Evolutionary conservation across 768 basidiomycete genomes (phyloP), one percentile per base, ranked within the genome.

Genomic region (Lactarius akahatsu): DNA sequence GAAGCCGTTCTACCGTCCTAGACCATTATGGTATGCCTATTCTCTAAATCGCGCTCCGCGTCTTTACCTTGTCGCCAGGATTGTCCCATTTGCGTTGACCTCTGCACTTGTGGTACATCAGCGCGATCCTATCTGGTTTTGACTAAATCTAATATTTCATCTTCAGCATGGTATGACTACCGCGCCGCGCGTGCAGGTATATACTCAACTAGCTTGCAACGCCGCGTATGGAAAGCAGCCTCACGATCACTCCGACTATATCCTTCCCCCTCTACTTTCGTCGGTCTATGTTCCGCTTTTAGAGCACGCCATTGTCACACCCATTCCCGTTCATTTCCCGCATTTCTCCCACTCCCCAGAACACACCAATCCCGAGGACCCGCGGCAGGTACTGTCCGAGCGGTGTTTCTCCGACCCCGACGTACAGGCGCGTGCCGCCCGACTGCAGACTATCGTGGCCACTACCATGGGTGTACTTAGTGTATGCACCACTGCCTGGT

Each of bases 401-500:
- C 74, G 70, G 3, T 85, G 83, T 65, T 69, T 80, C 58, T 76
- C 77, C 26, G 79, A 85, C 62, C 80, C 88, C 9, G 82, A 78
- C 26, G 88, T 91, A 7, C 86, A 88, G 69, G 85, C 87, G 7
- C 80, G 84, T 47, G 89, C 90, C 2, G 90, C 88, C 28, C 81
- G 80, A 63, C 82, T 92, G n/a, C 91, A 92, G 77, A 88, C 88
- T 8, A 83, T 85, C 59, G 86, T 96, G 76, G 87, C 88, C 2
- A 86, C 90, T 13, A 82, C 82, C 10, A 90, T 91, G 86, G 93
- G 91, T 60, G 73, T 85, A 8, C 80, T 97, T 47, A 90, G 91
- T 60, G 91, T 92, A 1, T 77, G 92, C 57, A 91, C 90, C 4
- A 92, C 92, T 0, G 92, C 90, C 0, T 91, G 88, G 78, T 97